Percentiles rank a stretch among this genome's conserved stretches.
Evolutionary conservation across 441 rosid species (phyloP).

Genomic region (Euphorbia celastroides): DNA sequence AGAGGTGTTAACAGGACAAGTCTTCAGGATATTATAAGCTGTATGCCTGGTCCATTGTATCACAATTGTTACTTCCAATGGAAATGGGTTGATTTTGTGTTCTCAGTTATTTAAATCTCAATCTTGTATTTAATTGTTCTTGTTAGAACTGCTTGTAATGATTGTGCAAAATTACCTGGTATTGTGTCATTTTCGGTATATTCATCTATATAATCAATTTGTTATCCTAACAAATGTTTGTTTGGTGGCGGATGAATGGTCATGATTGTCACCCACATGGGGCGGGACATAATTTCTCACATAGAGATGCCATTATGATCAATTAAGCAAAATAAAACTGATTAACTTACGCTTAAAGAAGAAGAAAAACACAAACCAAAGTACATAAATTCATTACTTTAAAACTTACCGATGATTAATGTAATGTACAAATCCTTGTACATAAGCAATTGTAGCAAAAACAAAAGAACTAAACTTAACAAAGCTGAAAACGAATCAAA

Average conservation of each 20-base stretch:
- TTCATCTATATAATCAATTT: not conserved
- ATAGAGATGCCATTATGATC: not conserved
- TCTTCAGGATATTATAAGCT: no score
- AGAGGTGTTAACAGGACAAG: no score
- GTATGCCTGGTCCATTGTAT: no score
- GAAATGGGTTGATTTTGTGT: no score
- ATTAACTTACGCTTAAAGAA: not conserved
- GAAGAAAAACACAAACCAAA: not conserved
- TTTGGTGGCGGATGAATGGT: not conserved
- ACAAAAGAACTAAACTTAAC: not conserved
- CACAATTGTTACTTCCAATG: no score
- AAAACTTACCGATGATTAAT: not conserved
- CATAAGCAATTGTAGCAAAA: not conserved
- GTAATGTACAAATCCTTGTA: not conserved
- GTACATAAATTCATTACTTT: not conserved
- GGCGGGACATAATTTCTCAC: not conserved
- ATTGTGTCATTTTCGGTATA: not conserved
- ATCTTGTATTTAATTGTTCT: conserved; percentile 9
- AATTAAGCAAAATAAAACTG: not conserved
- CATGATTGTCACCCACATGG: not conserved
- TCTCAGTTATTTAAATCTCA: no score
- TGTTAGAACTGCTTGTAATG: not conserved
- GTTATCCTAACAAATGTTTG: not conserved
- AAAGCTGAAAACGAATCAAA: not conserved
- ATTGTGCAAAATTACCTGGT: conserved; percentile 14